Evolutionary conservation across 169 alveolate species (phyloP).

Genomic region (Plasmodium chabaudi): DNA sequence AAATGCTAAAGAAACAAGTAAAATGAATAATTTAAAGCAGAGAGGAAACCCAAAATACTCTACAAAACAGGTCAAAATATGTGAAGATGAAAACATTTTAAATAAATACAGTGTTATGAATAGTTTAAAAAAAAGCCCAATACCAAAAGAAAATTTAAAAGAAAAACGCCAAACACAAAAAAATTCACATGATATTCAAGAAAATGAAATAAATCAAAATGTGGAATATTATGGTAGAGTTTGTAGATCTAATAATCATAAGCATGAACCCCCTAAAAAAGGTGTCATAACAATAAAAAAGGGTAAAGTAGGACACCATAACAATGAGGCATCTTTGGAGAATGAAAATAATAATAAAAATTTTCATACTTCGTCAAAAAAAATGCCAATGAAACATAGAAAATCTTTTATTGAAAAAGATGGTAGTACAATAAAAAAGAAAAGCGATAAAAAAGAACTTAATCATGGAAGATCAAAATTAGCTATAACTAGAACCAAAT

Average conservation of each 20-base stretch:
- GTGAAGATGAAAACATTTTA: constrained; percentile 57
- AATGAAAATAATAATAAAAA: constrained; percentile 26
- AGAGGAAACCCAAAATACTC: constrained; percentile 14
- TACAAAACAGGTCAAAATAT: constrained; percentile 60
- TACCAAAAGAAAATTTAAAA: constrained; percentile 36
- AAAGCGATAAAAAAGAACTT: constrained; percentile 31
- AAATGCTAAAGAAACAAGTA: background rate
- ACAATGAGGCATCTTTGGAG: background rate
- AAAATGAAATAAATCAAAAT: constrained; percentile 20
- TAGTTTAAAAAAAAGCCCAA: constrained; percentile 15
- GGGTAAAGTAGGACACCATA: constrained; percentile 16
- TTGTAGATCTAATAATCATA: constrained; percentile 19
- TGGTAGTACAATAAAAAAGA: constrained; percentile 6
- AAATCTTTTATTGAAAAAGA: constrained; percentile 18
- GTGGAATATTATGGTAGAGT: constrained; percentile 26
- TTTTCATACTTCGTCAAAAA: constrained; percentile 16
- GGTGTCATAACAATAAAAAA: constrained; percentile 7
- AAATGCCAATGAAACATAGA: constrained; percentile 16
- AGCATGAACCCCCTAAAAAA: constrained; percentile 31
- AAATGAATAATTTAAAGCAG: constrained; percentile 5
- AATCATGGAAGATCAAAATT: constrained; percentile 12
- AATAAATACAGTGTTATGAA: constrained; percentile 55
- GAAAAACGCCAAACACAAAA: constrained; percentile 2
- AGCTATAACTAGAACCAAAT: constrained; percentile 39
- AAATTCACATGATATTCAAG: constrained; percentile 11